A percentile compares a stretch with the other conserved stretches of the same genome.
These are phyloP conservation scores for Spongispora temasekensis DNA, from an alignment of 1,284 basidiomycete species.

Conservation along the genomic window DNA sequence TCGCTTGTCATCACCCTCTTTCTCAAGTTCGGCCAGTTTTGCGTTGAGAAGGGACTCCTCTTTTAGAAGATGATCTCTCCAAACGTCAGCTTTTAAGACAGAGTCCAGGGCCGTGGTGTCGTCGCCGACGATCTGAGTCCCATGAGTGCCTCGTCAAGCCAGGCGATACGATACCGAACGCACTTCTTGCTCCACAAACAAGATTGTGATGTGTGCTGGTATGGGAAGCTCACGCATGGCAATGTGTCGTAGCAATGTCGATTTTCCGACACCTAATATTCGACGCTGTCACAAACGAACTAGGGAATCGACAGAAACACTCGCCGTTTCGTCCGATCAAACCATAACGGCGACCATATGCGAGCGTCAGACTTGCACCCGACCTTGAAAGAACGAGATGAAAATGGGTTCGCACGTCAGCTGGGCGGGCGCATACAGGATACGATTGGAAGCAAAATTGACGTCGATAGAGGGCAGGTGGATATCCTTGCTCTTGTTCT, in stretches of 20 bases:
- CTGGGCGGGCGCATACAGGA: constrained; percentile 59
- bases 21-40: constrained; percentile 71
- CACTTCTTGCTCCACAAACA: constrained; percentile 98
- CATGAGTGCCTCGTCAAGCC: constrained; percentile 4
- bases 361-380: constrained; percentile 85
- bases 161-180: constrained; percentile 1
- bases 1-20: constrained; percentile 72
- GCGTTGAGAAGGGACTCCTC: constrained; percentile 81
- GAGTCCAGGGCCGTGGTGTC: constrained; percentile 92
- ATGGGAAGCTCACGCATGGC: constrained; percentile 94
- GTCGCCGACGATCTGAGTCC: constrained; percentile 79
- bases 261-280: constrained; percentile 94
- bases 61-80: constrained; percentile 86
- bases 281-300: constrained; percentile 1
- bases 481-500: constrained; percentile 97
- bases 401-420: constrained; percentile 11
- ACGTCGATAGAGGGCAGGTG: constrained; percentile 96
- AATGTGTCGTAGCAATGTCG: constrained; percentile 94
- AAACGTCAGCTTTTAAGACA: constrained; percentile 95
- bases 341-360: constrained; percentile 87
- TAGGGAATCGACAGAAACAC: not conserved
- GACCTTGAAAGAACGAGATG: constrained; percentile 45
- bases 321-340: constrained; percentile 80
- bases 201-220: constrained; percentile 91
- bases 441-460: constrained; percentile 91